Evolutionary conservation across 495 filamentous ascomycete species (phyloP).

Genomic region (Aspergillus panamensis): DNA sequence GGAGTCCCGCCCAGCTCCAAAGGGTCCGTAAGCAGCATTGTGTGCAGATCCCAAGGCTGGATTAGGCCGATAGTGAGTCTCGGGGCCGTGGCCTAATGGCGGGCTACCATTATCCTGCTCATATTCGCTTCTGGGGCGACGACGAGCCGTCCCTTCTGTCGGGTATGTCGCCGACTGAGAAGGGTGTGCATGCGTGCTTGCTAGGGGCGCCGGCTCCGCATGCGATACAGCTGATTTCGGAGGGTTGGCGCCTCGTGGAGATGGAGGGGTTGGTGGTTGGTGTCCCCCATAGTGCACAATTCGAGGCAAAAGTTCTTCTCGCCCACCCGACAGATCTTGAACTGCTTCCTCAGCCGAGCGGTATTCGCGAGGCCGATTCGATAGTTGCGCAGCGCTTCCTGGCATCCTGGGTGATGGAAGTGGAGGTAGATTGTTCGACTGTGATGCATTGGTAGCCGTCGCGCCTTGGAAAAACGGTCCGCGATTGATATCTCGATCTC

Average conservation of each 20-base stretch:
- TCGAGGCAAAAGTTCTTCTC: conserved; percentile 85
- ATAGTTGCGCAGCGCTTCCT: conserved; percentile 45
- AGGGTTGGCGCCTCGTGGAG: conserved; percentile 52
- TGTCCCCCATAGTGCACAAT: conserved; percentile 93
- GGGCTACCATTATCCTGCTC: conserved; percentile 68
- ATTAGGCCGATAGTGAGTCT: conserved; percentile 48
- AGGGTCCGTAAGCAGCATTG: conserved; percentile 58
- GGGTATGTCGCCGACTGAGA: conserved; percentile 25
- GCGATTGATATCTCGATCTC: conserved; percentile 40
- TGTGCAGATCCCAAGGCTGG: conserved; percentile 67
- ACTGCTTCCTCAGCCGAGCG: conserved; percentile 95
- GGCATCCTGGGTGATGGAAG: conserved; percentile 69
- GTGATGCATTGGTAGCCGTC: conserved; percentile 59
- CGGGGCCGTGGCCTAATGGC: conserved; percentile 43
- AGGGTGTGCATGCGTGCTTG: conserved; percentile 26
- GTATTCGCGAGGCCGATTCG: conserved; percentile 75
- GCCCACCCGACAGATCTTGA: conserved; percentile 80
- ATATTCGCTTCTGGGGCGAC: conserved; percentile 81
- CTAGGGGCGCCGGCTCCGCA: conserved; percentile 24
- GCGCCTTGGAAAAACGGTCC: conserved; percentile 44
- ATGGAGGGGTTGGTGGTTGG: conserved; percentile 88
- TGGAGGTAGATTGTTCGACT: conserved; percentile 62
- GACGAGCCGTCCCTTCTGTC: conserved; percentile 54
- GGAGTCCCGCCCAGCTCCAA: conserved; percentile 74
- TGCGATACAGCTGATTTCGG: conserved; percentile 37